Evolutionary conservation across 495 filamentous ascomycete genomes (phyloP).

Genomic region (Chaetomidium leptoderma): DNA sequence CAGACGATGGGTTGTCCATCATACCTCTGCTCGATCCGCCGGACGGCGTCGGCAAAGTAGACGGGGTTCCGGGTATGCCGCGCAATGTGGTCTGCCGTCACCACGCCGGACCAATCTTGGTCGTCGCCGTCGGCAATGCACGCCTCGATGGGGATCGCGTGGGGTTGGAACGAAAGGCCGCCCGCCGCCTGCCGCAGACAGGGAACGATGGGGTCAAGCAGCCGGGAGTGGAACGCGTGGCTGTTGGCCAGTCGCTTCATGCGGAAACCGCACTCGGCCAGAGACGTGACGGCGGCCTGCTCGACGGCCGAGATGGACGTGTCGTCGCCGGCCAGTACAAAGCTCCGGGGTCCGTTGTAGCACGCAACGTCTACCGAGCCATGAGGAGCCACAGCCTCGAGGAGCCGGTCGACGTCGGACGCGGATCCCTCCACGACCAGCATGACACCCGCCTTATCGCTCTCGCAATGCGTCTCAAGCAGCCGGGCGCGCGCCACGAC

Average conservation of each 20-base stretch:
- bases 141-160: constrained; percentile 34
- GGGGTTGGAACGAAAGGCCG: constrained; percentile 26
- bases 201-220: constrained; percentile 36
- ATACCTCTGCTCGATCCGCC: constrained; percentile 26
- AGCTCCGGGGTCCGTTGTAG: constrained; percentile 48
- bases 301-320: constrained; percentile 30
- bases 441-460: constrained; percentile 46
- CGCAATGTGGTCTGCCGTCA: background rate
- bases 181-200: constrained; percentile 26
- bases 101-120: background rate
- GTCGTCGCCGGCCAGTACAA: constrained; percentile 45
- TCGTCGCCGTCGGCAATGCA: constrained; percentile 12
- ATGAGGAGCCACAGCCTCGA: constrained; percentile 19
- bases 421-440: constrained; percentile 32
- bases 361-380: constrained; percentile 47
- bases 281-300: constrained; percentile 13
- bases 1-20: constrained; percentile 21
- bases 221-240: constrained; percentile 45
- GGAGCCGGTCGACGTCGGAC: constrained; percentile 20
- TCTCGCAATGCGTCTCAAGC: constrained; percentile 36
- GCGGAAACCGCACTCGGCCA: constrained; percentile 3
- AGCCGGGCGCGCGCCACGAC: constrained; percentile 40
- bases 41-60: constrained; percentile 33
- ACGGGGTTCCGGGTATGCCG: constrained; percentile 27
- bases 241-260: constrained; percentile 33